These are phyloP conservation scores for Chytridium lagenaria DNA, from an alignment of 371 early-diverging fungal genomes.

Conservation along the genomic window DNA sequence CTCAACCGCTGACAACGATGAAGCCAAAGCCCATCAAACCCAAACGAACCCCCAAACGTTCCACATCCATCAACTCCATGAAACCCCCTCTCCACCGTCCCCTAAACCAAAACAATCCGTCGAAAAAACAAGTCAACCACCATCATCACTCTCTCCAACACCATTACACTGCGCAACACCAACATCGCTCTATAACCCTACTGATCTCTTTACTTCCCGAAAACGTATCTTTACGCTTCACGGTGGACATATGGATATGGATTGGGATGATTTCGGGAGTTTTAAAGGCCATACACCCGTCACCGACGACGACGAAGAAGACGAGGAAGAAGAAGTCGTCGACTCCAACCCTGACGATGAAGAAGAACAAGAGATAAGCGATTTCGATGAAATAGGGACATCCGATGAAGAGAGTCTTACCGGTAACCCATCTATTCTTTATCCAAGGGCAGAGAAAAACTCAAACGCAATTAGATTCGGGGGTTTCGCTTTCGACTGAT, in stretches of 20 bases:
- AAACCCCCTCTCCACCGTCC: not conserved
- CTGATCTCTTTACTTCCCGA: too few species aligned
- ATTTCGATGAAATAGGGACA: conserved; percentile 24
- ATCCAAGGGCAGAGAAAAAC: not conserved
- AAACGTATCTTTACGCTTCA: too few species aligned
- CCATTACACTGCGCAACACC: too few species aligned
- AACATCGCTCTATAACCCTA: too few species aligned
- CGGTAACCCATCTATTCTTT: too few species aligned
- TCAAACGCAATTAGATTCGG: not conserved
- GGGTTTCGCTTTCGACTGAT: not conserved
- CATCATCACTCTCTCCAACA: too few species aligned
- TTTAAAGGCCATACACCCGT: not conserved
- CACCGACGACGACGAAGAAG: too few species aligned
- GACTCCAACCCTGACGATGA: conserved; percentile 14
- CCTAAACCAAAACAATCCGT: too few species aligned
- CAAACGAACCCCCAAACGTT: not conserved
- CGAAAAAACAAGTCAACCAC: too few species aligned
- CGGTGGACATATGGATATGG: not conserved
- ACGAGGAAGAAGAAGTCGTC: not conserved
- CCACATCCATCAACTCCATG: not conserved
- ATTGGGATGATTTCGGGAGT: not conserved
- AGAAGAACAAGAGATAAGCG: conserved; percentile 30
- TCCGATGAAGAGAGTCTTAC: conserved; percentile 7
- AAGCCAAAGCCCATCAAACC: not conserved
- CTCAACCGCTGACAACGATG: too few species aligned